Conservation (phyloP, 2,329 filamentous ascomycete species). For the Claviceps paspali region DNA sequence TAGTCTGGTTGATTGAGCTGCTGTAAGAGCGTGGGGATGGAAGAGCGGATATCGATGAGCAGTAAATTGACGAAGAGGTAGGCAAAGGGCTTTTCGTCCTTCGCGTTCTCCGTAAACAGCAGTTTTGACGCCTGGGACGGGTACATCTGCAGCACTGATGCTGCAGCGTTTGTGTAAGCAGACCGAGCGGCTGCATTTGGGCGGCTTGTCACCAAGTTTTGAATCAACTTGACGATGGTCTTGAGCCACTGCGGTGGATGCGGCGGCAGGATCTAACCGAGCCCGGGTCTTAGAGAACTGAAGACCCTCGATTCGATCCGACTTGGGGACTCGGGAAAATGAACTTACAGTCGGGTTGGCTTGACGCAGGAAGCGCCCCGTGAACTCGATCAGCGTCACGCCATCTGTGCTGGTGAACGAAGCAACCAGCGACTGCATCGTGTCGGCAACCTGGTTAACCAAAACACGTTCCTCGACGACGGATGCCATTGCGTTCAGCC, state of each 20-base stretch:
- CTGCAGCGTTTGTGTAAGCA: slow-evolving; percentile 44
- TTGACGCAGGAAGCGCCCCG: slow-evolving; percentile 36
- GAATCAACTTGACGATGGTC: slow-evolving; percentile 30
- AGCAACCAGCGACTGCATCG: slow-evolving; percentile 31
- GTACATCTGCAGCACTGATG: slow-evolving; percentile 41
- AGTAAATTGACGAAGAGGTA: slow-evolving; percentile 51
- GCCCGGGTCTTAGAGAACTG: too few relatives aligned
- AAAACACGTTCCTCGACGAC: slow-evolving; percentile 17
- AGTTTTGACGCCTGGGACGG: slow-evolving; percentile 28
- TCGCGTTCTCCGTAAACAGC: slow-evolving; percentile 34
- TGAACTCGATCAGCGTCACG: slow-evolving; percentile 41
- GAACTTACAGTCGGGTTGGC: slow-evolving; percentile 30
- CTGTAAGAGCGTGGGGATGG: slow-evolving; percentile 42
- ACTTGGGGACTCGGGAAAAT: too few relatives aligned
- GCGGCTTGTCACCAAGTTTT: slow-evolving; percentile 35
- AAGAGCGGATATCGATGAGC: slow-evolving; percentile 49
- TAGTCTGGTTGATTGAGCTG: slow-evolving; percentile 42
- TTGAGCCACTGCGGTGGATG: slow-evolving; percentile 38
- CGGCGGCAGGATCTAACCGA: too few relatives aligned
- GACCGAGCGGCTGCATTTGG: slow-evolving; percentile 39
- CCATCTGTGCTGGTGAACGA: slow-evolving; percentile 45
- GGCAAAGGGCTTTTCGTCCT: slow-evolving; percentile 36
- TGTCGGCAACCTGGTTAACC: slow-evolving; percentile 27
- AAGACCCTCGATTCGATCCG: too few relatives aligned
- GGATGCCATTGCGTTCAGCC: slow-evolving; percentile 32